Conservation (phyloP, 495 filamentous ascomycete species). For the Pseudotulostoma volvatum region DNA sequence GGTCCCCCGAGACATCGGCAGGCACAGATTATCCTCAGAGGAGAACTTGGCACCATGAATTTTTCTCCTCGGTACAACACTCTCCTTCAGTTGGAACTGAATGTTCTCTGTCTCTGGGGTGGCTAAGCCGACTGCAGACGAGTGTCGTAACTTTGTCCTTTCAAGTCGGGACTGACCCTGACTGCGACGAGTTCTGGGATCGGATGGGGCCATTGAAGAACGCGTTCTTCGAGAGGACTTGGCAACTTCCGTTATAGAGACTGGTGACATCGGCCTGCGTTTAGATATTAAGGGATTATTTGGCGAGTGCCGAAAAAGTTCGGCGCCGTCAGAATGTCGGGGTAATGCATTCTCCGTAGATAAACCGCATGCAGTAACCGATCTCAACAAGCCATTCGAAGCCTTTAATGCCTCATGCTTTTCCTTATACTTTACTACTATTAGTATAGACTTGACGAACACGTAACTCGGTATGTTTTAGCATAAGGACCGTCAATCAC, state of each 20-base stretch:
- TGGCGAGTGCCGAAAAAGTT: conserved; percentile 14
- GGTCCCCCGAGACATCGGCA: background rate
- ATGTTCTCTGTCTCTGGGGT: conserved; percentile 29
- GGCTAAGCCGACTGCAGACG: conserved; percentile 21
- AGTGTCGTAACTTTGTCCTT: conserved; percentile 14
- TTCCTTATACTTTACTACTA: conserved; percentile 27
- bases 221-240: conserved; percentile 22
- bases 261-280: conserved; percentile 39
- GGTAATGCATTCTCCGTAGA: conserved; percentile 16
- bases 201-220: conserved; percentile 18
- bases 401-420: conserved; percentile 31
- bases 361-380: conserved; percentile 21
- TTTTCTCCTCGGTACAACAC: conserved; percentile 14
- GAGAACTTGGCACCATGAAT: conserved; percentile 19
- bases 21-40: background rate
- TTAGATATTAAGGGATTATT: conserved; percentile 16
- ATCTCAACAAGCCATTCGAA: conserved; percentile 40
- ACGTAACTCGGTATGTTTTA: conserved; percentile 1
- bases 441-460: background rate
- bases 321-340: conserved; percentile 14
- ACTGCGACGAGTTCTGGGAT: conserved; percentile 19
- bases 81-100: conserved; percentile 16
- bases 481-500: conserved; percentile 6
- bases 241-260: conserved; percentile 42
- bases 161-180: conserved; percentile 11